Evolutionary conservation across 257 asterid species (phyloP).

Genomic region (Plantago elongata): DNA sequence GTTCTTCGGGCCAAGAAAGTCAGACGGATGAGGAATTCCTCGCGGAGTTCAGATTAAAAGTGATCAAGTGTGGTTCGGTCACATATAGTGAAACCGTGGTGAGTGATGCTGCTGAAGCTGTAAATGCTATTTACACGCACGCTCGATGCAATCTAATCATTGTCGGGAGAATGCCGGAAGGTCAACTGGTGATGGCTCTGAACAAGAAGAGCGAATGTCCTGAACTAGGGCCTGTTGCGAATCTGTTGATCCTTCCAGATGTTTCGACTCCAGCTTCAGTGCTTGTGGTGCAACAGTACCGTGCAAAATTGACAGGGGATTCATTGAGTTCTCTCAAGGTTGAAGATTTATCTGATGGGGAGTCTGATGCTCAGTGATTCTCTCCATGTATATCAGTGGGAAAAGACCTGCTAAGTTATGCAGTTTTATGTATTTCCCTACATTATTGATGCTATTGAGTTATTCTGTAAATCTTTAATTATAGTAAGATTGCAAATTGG

Average conservation of each 20-base stretch:
- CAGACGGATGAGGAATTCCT: constrained; percentile 28
- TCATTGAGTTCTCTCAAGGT: constrained; percentile 17
- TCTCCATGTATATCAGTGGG: neutral
- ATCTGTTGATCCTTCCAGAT: constrained; percentile 26
- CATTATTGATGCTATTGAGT: too few relatives aligned
- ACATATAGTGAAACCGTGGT: constrained; percentile 25
- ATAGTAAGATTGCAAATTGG: too few relatives aligned
- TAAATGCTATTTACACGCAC: constrained; percentile 17
- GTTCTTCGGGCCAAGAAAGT: too few relatives aligned
- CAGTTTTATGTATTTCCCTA: neutral
- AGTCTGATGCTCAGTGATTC: constrained; percentile 10
- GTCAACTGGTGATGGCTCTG: constrained; percentile 25
- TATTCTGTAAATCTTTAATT: too few relatives aligned
- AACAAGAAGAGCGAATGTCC: constrained; percentile 29
- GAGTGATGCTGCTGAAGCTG: constrained; percentile 16
- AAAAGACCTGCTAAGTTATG: neutral
- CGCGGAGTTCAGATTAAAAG: constrained; percentile 13
- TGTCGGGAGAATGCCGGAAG: constrained; percentile 41
- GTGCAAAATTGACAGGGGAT: constrained; percentile 12
- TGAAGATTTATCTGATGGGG: constrained; percentile 12
- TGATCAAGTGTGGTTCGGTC: constrained; percentile 16
- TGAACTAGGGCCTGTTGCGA: constrained; percentile 44
- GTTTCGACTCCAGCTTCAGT: constrained; percentile 44
- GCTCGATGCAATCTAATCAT: constrained; percentile 37
- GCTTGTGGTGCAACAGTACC: constrained; percentile 31